These are phyloP conservation scores for Kazachstania sp. DNA, from an alignment of 1,139 yeast species.

Conservation along the genomic window DNA sequence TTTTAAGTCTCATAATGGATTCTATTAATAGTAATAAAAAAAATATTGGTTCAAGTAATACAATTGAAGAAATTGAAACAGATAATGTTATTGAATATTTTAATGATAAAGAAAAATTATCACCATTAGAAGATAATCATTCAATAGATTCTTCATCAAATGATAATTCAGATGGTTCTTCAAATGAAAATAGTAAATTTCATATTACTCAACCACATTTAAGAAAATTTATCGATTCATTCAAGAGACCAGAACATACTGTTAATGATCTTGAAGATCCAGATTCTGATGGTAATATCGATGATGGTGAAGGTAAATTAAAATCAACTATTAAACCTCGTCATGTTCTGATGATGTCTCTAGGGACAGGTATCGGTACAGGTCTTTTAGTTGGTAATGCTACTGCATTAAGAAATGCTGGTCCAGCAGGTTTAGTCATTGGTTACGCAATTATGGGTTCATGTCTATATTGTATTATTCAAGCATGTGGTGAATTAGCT, in stretches of 20 bases:
- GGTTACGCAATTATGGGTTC: constrained; percentile 64
- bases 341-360: constrained; percentile 61
- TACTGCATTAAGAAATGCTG: constrained; percentile 56
- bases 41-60: neutral
- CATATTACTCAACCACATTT: constrained; percentile 8
- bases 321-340: constrained; percentile 44
- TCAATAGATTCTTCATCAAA: neutral
- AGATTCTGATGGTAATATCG: constrained; percentile 1
- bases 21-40: neutral
- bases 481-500: constrained; percentile 81
- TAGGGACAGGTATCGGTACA: constrained; percentile 81
- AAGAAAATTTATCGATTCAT: constrained; percentile 22
- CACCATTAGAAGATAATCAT: neutral
- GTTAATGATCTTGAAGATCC: constrained; percentile 1
- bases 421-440: constrained; percentile 69
- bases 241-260: constrained; percentile 11
- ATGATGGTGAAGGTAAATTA: constrained; percentile 24
- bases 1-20: neutral
- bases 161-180: neutral
- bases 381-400: constrained; percentile 75
- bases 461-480: constrained; percentile 66
- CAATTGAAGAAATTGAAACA: constrained; percentile 3
- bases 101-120: constrained; percentile 8
- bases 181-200: constrained; percentile 1
- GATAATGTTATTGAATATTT: constrained; percentile 21